These are phyloP conservation scores for Esteya vermicola DNA, from an alignment of 2,329 filamentous ascomycete genomes.

Conservation along the genomic window DNA sequence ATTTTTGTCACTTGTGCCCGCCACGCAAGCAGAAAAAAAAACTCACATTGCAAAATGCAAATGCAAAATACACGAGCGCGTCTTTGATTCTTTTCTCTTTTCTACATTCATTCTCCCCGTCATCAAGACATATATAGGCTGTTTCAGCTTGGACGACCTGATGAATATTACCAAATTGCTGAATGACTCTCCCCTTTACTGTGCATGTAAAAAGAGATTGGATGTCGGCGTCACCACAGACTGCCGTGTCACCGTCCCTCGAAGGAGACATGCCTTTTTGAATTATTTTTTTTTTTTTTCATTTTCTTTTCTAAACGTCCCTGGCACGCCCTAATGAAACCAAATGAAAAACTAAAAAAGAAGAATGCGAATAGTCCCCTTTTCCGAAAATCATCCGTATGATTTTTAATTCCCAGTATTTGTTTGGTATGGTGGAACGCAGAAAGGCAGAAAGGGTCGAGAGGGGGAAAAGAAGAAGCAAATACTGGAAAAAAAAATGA, in stretches of 20 bases:
- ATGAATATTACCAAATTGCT: neutral
- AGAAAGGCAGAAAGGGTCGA: no score
- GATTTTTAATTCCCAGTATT: no score
- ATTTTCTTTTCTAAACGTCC: no score
- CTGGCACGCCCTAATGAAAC: slow-evolving; percentile 3
- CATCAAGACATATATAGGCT: neutral
- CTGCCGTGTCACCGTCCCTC: neutral
- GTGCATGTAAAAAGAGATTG: neutral
- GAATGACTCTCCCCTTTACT: neutral
- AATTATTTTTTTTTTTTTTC: slow-evolving; percentile 2
- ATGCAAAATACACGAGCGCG: no score
- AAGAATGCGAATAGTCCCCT: slow-evolving; percentile 4
- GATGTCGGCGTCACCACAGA: no score
- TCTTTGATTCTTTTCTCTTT: no score
- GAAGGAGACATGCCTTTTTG: slow-evolving; percentile 1
- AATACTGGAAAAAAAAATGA: no score
- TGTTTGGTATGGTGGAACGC: no score
- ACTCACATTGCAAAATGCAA: no score
- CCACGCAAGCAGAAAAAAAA: slow-evolving; percentile 1
- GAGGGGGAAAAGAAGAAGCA: no score
- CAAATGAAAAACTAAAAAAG: slow-evolving; percentile 3
- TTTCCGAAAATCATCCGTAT: no score
- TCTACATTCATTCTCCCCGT: neutral
- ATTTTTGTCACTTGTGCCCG: neutral
- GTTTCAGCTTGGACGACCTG: neutral